Evolutionary conservation across 495 filamentous ascomycete species (phyloP).

Genomic region (Tuber indicum): DNA sequence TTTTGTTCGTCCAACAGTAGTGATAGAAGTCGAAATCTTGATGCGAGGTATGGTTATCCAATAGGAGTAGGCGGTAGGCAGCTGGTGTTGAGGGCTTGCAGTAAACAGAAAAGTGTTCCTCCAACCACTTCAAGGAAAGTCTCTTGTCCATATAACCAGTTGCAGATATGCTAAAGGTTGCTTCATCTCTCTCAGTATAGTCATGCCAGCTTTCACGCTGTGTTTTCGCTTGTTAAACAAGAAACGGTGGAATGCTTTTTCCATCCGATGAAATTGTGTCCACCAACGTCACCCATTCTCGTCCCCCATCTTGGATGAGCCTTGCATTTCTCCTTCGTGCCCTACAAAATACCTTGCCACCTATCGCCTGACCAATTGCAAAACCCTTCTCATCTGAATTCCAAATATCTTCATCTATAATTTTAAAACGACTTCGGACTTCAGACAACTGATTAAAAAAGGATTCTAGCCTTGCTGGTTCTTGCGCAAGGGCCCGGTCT

Average conservation of each 20-base stretch:
- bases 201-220: background rate
- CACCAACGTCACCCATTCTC: background rate
- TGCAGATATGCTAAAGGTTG: background rate
- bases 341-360: background rate
- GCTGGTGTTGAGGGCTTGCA: background rate
- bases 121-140: background rate
- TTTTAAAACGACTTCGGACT: background rate
- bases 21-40: background rate
- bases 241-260: background rate
- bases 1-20: background rate
- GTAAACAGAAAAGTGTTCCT: background rate
- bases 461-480: background rate
- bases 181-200: background rate
- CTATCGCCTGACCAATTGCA: background rate
- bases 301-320: background rate
- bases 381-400: too few species aligned
- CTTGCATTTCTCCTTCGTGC: background rate
- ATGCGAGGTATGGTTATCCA: background rate
- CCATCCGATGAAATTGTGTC: background rate
- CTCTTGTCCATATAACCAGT: background rate
- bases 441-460: background rate
- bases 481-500: background rate
- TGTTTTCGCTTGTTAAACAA: background rate
- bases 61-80: background rate
- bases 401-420: too few species aligned